Evolutionary conservation across 73 alveolate genomes (phyloP).

Genomic region (Tetrahymena malaccensis): DNA sequence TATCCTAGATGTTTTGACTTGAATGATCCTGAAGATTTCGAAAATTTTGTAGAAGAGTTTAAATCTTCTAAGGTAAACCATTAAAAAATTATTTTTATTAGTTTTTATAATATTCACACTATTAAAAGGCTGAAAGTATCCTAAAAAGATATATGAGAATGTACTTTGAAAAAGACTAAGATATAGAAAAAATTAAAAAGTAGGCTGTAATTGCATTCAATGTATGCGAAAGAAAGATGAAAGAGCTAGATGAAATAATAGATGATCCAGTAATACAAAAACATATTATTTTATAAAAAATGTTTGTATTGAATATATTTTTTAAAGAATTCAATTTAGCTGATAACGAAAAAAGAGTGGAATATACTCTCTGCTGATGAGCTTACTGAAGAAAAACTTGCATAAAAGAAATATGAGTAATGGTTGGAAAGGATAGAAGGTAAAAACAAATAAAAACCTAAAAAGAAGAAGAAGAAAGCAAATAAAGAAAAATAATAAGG

Average conservation of each 20-base stretch:
- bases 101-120: too few relatives aligned
- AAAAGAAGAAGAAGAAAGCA: constrained; percentile 55
- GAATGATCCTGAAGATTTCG: constrained; percentile 76
- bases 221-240: constrained; percentile 70
- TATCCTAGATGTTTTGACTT: constrained; percentile 94
- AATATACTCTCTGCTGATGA: constrained; percentile 83
- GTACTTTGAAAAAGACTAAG: constrained; percentile 5
- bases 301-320: neutral
- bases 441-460: constrained; percentile 42
- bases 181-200: constrained; percentile 48
- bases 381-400: constrained; percentile 53
- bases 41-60: constrained; percentile 87
- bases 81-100: too few relatives aligned
- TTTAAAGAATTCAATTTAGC: constrained; percentile 42
- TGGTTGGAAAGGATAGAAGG: constrained; percentile 54
- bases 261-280: constrained; percentile 38
- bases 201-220: constrained; percentile 62
- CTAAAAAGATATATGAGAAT: constrained; percentile 40
- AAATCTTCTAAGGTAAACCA: constrained; percentile 79
- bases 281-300: neutral
- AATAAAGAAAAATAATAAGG: constrained; percentile 31
- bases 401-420: constrained; percentile 54
- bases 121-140: constrained; percentile 49
- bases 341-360: constrained; percentile 82
- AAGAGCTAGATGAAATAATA: constrained; percentile 79